Evolutionary conservation across 2,329 filamentous ascomycete species (phyloP).

Genomic region (Aspergillus sp.): DNA sequence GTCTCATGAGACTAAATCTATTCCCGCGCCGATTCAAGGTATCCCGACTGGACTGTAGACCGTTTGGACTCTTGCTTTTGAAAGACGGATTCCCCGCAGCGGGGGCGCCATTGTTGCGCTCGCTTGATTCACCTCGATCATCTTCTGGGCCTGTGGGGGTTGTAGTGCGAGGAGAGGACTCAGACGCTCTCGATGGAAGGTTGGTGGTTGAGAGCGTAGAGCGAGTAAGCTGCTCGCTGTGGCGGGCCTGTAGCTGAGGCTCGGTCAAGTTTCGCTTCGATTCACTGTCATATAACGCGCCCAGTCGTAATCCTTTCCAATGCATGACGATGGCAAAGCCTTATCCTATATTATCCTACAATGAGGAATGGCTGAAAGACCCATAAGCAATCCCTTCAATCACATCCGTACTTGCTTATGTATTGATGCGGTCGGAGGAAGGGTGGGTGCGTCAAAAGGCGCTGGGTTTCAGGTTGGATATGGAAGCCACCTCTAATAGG

Average conservation of each 20-base stretch:
- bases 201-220: conserved; percentile 29
- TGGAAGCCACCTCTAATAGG: conserved; percentile 14
- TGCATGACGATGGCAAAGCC: conserved; percentile 34
- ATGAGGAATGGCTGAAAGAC: conserved; percentile 16
- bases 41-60: conserved; percentile 19
- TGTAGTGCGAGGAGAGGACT: conserved; percentile 33
- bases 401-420: conserved; percentile 1
- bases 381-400: conserved; percentile 21
- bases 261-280: conserved; percentile 37
- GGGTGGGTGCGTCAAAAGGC: background rate
- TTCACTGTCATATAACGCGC: conserved; percentile 32
- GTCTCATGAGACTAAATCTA: conserved; percentile 70
- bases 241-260: conserved; percentile 29
- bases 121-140: conserved; percentile 12
- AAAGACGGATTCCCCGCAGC: conserved; percentile 18
- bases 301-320: conserved; percentile 41
- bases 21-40: conserved; percentile 36
- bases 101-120: conserved; percentile 9
- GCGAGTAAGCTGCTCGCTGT: conserved; percentile 40
- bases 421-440: conserved; percentile 6
- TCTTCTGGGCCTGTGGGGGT: conserved; percentile 19
- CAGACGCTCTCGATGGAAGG: conserved; percentile 32
- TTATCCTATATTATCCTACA: conserved; percentile 21
- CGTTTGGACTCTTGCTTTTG: conserved; percentile 17
- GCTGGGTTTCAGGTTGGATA: conserved; percentile 6